phyloP scores from a whole-genome alignment of 2,329 filamentous ascomycete genomes.

The Niveomyces coronatus region DNA sequence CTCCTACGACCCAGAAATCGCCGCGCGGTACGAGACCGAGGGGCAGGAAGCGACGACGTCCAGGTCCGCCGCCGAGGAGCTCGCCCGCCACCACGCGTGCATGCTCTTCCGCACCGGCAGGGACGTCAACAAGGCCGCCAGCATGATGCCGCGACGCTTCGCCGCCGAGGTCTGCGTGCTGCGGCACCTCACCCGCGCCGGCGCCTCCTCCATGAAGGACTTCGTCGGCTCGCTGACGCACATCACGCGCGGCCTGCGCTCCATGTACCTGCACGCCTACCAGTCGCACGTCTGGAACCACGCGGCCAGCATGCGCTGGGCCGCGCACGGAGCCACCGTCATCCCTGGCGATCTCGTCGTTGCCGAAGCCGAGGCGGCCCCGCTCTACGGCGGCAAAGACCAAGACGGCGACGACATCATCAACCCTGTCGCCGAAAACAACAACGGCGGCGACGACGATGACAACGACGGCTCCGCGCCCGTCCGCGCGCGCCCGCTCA shows the following conservation, averaged over 20 bases:
- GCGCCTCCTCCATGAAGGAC: slow-evolving; percentile 46
- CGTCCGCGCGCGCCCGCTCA: slow-evolving; percentile 58
- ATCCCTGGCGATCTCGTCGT: slow-evolving; percentile 80
- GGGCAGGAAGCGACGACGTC: slow-evolving; percentile 35
- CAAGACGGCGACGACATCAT: slow-evolving; percentile 41
- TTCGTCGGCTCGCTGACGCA: slow-evolving; percentile 70
- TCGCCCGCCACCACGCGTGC: slow-evolving; percentile 67
- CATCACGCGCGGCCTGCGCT: slow-evolving; percentile 71
- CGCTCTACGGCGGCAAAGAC: slow-evolving; percentile 45
- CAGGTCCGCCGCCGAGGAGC: slow-evolving; percentile 63
- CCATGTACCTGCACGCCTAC: slow-evolving; percentile 96
- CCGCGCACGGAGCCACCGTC: slow-evolving; percentile 59
- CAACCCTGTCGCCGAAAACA: slow-evolving; percentile 27
- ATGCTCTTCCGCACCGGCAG: slow-evolving; percentile 58
- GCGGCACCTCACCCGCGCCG: slow-evolving; percentile 54
- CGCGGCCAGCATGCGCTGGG: slow-evolving; percentile 71
- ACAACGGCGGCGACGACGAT: no score
- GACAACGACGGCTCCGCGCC: slow-evolving; percentile 32
- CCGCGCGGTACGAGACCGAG: slow-evolving; percentile 32
- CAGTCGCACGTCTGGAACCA: slow-evolving; percentile 93
- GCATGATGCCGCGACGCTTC: slow-evolving; percentile 68
- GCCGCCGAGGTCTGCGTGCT: slow-evolving; percentile 71
- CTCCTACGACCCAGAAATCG: slow-evolving; percentile 54
- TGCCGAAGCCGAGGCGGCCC: slow-evolving; percentile 24
- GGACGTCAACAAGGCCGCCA: slow-evolving; percentile 49